Conservation (phyloP, 2,329 filamentous ascomycete genomes). For the Diaporthe humulicola region DNA sequence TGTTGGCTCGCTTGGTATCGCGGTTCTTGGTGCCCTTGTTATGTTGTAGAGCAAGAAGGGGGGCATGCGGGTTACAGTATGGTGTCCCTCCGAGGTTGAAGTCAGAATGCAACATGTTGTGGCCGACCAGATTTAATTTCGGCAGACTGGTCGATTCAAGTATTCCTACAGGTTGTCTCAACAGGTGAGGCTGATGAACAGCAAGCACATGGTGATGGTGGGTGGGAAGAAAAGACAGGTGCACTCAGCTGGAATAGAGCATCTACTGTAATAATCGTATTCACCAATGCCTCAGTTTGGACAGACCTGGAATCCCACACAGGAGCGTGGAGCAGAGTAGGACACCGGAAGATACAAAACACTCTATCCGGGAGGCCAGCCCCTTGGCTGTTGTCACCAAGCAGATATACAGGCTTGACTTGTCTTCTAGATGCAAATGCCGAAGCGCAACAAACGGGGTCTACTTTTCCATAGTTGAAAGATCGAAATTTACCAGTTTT, state of each 20-base stretch:
- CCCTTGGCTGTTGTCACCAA: background rate
- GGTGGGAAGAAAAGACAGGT: background rate
- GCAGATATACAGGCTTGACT: background rate
- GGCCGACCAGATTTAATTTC: too few species aligned
- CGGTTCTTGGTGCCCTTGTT: conserved; percentile 15
- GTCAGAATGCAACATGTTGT: background rate
- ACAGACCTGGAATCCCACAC: background rate
- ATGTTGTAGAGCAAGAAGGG: background rate
- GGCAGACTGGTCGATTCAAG: background rate
- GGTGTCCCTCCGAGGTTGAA: background rate
- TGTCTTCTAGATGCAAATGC: background rate
- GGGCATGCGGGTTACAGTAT: background rate
- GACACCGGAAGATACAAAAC: background rate
- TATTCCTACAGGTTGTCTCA: too few species aligned
- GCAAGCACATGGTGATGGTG: background rate
- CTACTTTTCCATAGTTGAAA: background rate
- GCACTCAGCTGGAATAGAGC: background rate
- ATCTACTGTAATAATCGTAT: background rate
- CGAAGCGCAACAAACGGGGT: background rate
- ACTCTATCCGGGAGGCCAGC: background rate
- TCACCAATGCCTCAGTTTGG: background rate
- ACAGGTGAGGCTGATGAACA: background rate
- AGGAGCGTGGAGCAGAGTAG: too few species aligned
- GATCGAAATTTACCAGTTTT: too few species aligned
- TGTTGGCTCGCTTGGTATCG: conserved; percentile 27